Percentiles rank a stretch among this genome's conserved stretches.
phyloP scores from a whole-genome alignment of 768 basidiomycete genomes.

The Termitomyces titanicus region DNA sequence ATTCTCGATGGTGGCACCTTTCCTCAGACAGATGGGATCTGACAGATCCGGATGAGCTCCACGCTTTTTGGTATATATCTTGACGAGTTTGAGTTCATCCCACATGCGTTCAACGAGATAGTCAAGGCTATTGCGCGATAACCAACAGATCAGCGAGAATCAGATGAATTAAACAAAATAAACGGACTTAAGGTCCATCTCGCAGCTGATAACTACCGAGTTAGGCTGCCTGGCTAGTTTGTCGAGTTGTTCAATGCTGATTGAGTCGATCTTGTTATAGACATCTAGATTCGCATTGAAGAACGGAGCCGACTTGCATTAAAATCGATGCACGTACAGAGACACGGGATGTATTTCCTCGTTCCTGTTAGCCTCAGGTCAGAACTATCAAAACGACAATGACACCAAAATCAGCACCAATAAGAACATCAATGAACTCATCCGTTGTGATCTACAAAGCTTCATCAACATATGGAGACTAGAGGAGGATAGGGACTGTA shows the following conservation, averaged over 20 bases:
- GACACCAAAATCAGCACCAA: constrained; percentile 47
- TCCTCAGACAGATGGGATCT: constrained; percentile 89
- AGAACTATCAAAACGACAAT: not conserved
- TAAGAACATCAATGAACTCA: constrained; percentile 97
- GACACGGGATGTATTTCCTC: constrained; percentile 91
- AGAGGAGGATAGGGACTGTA: constrained; percentile 24
- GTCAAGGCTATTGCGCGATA: constrained; percentile 45
- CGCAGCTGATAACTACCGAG: constrained; percentile 95
- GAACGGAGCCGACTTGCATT: not conserved
- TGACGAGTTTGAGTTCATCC: constrained; percentile 77
- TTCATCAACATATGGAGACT: not conserved
- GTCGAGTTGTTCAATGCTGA: constrained; percentile 80
- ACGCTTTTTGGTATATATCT: constrained; percentile 96
- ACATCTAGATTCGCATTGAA: constrained; percentile 52
- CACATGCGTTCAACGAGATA: constrained; percentile 76
- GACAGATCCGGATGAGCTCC: constrained; percentile 89
- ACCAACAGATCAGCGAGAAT: not conserved
- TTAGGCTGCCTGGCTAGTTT: constrained; percentile 78
- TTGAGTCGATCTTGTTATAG: constrained; percentile 95
- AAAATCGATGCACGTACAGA: constrained; percentile 51
- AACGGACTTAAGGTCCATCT: constrained; percentile 84
- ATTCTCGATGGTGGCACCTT: constrained; percentile 91
- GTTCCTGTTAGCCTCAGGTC: constrained; percentile 53
- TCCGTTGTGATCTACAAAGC: constrained; percentile 79
- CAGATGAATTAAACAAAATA: not conserved